phyloP scores from a whole-genome alignment of 495 filamentous ascomycete species.

The Penicillium tannophilum region DNA sequence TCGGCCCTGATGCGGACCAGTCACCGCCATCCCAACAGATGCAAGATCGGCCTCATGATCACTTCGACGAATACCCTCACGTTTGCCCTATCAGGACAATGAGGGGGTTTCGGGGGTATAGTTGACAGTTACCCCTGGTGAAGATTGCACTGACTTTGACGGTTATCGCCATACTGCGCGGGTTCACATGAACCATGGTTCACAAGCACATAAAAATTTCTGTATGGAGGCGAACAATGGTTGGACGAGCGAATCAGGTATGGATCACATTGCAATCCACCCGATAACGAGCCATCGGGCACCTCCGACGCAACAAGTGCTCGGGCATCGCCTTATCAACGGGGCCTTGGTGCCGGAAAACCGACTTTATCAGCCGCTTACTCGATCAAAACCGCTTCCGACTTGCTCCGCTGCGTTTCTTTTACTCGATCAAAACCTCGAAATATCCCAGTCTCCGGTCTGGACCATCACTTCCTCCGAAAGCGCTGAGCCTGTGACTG shows the following conservation, averaged over 20 bases:
- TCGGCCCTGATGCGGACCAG: constrained; percentile 9
- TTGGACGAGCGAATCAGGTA: constrained; percentile 9
- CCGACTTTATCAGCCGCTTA: constrained; percentile 23
- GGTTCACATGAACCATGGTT: constrained; percentile 18
- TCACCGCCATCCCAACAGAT: constrained; percentile 5
- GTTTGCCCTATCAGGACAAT: constrained; percentile 18
- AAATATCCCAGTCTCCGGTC: background rate
- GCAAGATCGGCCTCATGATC: constrained; percentile 3
- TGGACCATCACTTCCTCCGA: constrained; percentile 6
- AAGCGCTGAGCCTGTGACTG: constrained; percentile 7
- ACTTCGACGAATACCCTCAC: constrained; percentile 20
- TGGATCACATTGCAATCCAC: background rate
- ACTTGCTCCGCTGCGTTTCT: constrained; percentile 12
- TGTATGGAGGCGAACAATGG: constrained; percentile 1
- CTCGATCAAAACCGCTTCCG: constrained; percentile 28
- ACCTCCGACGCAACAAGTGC: constrained; percentile 21
- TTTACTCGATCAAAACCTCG: constrained; percentile 28
- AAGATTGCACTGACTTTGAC: background rate
- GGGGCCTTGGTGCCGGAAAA: background rate
- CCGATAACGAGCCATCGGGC: constrained; percentile 21
- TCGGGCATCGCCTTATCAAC: constrained; percentile 14
- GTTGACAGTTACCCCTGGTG: background rate
- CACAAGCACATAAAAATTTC: constrained; percentile 2
- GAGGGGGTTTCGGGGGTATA: constrained; percentile 3
- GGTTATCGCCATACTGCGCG: background rate